Percentiles rank a stretch among this genome's conserved stretches.
These are phyloP conservation scores for Phaffia tasmanica DNA, from an alignment of 768 basidiomycete genomes.

Conservation along the genomic window DNA sequence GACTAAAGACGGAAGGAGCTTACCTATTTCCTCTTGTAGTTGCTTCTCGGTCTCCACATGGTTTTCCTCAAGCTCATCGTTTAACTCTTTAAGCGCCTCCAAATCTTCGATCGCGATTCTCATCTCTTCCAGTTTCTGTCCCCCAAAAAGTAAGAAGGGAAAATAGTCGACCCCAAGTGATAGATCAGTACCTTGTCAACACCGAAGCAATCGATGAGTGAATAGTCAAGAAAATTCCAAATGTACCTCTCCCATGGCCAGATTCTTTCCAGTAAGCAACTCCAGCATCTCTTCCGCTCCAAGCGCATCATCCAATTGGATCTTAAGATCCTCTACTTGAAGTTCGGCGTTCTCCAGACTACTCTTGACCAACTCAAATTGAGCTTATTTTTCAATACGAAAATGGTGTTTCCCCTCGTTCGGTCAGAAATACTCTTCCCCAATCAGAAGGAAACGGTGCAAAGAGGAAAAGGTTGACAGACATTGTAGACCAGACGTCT, in stretches of 20 bases:
- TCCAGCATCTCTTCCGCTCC: slow-evolving; percentile 95
- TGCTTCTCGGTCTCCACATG: slow-evolving; percentile 87
- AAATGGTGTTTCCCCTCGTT: neutral
- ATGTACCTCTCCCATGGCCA: slow-evolving; percentile 74
- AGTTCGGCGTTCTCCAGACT: slow-evolving; percentile 78
- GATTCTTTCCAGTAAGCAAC: slow-evolving; percentile 84
- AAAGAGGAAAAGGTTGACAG: neutral
- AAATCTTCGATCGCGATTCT: slow-evolving; percentile 89
- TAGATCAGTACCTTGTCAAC: no score
- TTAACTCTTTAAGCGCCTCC: slow-evolving; percentile 88
- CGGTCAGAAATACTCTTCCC: neutral
- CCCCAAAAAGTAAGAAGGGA: neutral
- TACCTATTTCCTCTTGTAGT: slow-evolving; percentile 79
- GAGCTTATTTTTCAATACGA: slow-evolving; percentile 44
- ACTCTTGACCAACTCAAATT: slow-evolving; percentile 66
- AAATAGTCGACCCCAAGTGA: neutral
- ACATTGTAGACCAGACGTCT: slow-evolving; percentile 62
- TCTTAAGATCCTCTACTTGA: slow-evolving; percentile 85
- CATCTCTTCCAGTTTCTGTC: slow-evolving; percentile 97
- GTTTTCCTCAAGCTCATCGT: slow-evolving; percentile 93
- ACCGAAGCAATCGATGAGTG: neutral
- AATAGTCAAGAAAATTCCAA: neutral
- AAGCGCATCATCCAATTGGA: slow-evolving; percentile 86
- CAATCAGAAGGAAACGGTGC: neutral
- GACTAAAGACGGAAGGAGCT: no score